phyloP scores from a whole-genome alignment of 371 early-diverging fungal genomes.

The Cokeromyces recurvatus region DNA sequence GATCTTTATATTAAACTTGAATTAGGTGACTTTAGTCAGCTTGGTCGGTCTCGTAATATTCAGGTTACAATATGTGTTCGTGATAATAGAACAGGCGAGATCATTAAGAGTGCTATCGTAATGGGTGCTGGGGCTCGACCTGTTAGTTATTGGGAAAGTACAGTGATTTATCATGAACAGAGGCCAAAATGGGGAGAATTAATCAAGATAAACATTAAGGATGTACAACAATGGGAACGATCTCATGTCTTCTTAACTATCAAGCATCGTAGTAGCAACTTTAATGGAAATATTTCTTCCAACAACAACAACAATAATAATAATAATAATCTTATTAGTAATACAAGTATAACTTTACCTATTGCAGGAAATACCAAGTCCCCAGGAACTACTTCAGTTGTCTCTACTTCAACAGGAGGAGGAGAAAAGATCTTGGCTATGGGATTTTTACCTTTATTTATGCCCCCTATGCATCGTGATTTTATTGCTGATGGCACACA shows the following conservation, averaged over 20 bases:
- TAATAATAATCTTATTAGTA: neutral
- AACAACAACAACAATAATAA: too few relatives aligned
- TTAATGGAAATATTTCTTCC: too few relatives aligned
- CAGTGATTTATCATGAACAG: constrained; percentile 63
- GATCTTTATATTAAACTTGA: constrained; percentile 61
- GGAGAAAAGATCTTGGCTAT: constrained; percentile 45
- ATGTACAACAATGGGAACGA: constrained; percentile 44
- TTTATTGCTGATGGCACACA: constrained; percentile 64
- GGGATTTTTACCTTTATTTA: constrained; percentile 60
- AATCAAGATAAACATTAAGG: constrained; percentile 53
- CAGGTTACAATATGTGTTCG: constrained; percentile 62
- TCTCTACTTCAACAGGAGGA: constrained; percentile 5
- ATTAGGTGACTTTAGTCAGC: constrained; percentile 58
- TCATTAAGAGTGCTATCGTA: constrained; percentile 54
- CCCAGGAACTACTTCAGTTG: neutral
- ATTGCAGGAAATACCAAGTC: neutral
- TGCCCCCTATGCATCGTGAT: constrained; percentile 48
- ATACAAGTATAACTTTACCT: neutral
- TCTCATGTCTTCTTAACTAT: constrained; percentile 63
- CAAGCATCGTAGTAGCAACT: constrained; percentile 43
- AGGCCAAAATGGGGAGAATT: constrained; percentile 67
- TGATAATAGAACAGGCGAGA: constrained; percentile 46
- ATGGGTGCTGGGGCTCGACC: constrained; percentile 48
- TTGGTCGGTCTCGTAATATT: constrained; percentile 53
- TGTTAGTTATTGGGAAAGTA: constrained; percentile 53